Evolutionary conservation across 2,329 filamentous ascomycete genomes (phyloP), one percentile per base, ranked within the genome.

Genomic region (Beauveria brongniartii): DNA sequence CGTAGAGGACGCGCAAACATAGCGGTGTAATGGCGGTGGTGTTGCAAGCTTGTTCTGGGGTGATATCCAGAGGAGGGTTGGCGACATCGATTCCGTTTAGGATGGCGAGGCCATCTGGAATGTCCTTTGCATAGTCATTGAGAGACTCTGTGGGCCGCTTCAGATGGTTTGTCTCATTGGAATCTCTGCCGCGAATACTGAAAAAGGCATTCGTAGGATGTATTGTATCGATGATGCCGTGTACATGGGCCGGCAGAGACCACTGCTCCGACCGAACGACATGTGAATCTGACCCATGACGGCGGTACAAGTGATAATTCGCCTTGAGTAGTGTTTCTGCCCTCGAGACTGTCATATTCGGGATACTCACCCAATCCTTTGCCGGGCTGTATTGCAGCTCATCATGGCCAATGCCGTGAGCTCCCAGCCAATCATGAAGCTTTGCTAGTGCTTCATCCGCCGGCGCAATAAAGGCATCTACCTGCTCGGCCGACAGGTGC

Each of bases 401-500:
- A 5, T 53, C 12, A 2, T 2, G 16, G 1, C 10, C 41, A 18
- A 59, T 46, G 5, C 47, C 57, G 12, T 59, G 47, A 2, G 26
- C 34, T 24, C 10, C 47, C 24, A 61, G 53, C 59, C 59, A 61
- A 1, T 30, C n/a, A 16, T 61, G 28, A 9, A 61, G 16, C 24
- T 28, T 51, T 3, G 40, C 34, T 10, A 61, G 8, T 7, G 53
- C 50, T 7, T 61, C 34, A 8, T 61, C 47, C 1, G 30, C 14
- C 3, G 59, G 59, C 6, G 52, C 20, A 4, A 57, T 14, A 20
- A 57, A 51, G 12, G 28, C n/a, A 28, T 57, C n/a, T 3, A 61
- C 44, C 28, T 61, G 53, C 40, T 57, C 52, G 5, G 59, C 46
- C 26, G 59, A 61, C 5, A 61, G 34, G 22, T 61, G 46, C 8